Conservation (phyloP, 2,329 filamentous ascomycete species). For the Apiospora aurea region DNA sequence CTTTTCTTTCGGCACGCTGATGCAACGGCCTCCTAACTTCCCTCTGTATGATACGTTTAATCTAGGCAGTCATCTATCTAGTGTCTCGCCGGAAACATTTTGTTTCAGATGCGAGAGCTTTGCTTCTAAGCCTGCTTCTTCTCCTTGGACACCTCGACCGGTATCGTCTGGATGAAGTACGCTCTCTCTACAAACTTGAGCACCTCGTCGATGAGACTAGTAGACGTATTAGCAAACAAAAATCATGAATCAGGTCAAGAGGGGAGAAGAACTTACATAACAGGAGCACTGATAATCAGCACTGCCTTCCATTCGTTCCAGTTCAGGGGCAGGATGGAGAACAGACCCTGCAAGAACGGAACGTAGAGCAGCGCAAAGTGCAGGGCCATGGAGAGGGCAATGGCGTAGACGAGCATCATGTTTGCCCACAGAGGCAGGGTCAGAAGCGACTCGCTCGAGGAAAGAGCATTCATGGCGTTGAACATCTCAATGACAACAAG, state of each 20-base stretch:
- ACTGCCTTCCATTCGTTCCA: slow-evolving; percentile 93
- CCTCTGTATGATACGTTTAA: slow-evolving; percentile 20
- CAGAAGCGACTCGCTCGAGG: slow-evolving; percentile 90
- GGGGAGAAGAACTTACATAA: slow-evolving; percentile 72
- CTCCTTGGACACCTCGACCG: slow-evolving; percentile 46
- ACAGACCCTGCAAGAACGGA: slow-evolving; percentile 85
- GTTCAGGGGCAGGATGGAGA: slow-evolving; percentile 89
- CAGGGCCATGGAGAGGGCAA: slow-evolving; percentile 88
- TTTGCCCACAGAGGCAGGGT: slow-evolving; percentile 98
- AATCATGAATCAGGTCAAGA: too few species aligned
- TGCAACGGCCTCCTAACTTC: slow-evolving; percentile 6
- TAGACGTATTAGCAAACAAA: background rate
- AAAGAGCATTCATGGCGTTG: slow-evolving; percentile 98
- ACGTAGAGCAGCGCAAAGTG: slow-evolving; percentile 95
- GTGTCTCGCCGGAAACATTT: slow-evolving; percentile 31
- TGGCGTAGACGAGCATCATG: slow-evolving; percentile 97
- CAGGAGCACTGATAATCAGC: slow-evolving; percentile 84
- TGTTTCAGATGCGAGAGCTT: slow-evolving; percentile 20
- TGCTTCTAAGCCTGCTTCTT: slow-evolving; percentile 57
- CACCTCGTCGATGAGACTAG: slow-evolving; percentile 79
- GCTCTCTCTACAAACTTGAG: slow-evolving; percentile 80
- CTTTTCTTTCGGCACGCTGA: background rate
- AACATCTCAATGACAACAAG: slow-evolving; percentile 99
- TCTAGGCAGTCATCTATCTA: slow-evolving; percentile 37
- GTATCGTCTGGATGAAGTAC: slow-evolving; percentile 64